These are phyloP conservation scores for Angomonas ambiguus DNA, from an alignment of 208 protist species.

Conservation along the genomic window DNA sequence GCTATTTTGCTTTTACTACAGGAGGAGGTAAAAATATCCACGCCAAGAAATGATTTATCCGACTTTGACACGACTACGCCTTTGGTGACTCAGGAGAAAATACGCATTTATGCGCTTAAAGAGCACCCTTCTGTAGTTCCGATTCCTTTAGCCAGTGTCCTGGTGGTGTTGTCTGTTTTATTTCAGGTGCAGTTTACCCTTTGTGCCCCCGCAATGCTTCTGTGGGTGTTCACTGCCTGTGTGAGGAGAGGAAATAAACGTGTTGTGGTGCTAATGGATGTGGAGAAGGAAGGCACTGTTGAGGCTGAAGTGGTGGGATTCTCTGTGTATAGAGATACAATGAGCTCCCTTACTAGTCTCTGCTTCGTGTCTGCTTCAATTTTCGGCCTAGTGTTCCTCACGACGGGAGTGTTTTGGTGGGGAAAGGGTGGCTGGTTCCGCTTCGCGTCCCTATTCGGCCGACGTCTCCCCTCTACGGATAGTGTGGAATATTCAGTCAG, in stretches of 20 bases:
- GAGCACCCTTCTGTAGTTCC: neutral
- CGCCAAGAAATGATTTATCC: neutral
- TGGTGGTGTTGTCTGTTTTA: neutral
- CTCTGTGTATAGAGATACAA: slow-evolving; percentile 46
- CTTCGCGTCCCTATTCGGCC: neutral
- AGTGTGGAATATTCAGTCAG: neutral
- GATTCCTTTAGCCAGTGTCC: neutral
- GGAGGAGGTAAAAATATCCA: neutral
- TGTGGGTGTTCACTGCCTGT: neutral
- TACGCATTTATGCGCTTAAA: neutral
- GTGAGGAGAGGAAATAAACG: slow-evolving; percentile 23
- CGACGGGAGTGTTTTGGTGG: slow-evolving; percentile 31
- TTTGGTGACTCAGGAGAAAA: neutral
- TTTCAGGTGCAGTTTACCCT: neutral
- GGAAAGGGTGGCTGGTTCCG: slow-evolving; percentile 9
- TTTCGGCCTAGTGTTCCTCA: slow-evolving; percentile 13
- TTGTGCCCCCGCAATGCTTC: neutral
- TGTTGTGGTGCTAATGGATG: slow-evolving; percentile 35
- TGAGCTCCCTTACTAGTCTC: slow-evolving; percentile 20
- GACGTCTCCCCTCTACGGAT: neutral
- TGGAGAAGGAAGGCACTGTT: neutral
- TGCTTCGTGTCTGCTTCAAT: slow-evolving; percentile 12
- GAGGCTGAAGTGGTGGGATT: slow-evolving; percentile 22
- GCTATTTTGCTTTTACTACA: neutral
- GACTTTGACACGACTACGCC: neutral